Conservation (phyloP, 1,284 basidiomycete species). For the Flammula alnicola region DNA sequence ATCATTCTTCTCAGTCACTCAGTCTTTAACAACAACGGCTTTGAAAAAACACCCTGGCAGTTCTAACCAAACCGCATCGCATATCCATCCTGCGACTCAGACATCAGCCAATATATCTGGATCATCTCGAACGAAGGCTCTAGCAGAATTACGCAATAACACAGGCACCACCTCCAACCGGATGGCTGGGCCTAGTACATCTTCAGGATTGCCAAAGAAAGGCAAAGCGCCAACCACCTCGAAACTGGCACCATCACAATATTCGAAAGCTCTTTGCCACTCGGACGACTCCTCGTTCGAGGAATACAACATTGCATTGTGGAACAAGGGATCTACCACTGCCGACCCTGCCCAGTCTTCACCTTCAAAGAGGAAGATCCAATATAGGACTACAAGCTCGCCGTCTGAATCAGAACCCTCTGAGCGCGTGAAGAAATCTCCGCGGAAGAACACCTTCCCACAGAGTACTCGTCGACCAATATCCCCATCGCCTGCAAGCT, state of each 20-base stretch:
- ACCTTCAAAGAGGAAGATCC: conserved; percentile 22
- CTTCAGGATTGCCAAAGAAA: neutral
- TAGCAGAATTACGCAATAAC: neutral
- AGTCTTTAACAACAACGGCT: conserved; percentile 5
- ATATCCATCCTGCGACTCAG: too few relatives aligned
- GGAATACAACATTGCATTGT: conserved; percentile 14
- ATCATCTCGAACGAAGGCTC: conserved; percentile 6
- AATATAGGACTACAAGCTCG: neutral
- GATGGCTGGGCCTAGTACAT: neutral
- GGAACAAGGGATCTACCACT: neutral
- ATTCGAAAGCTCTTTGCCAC: neutral
- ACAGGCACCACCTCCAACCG: neutral
- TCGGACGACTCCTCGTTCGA: conserved; percentile 5
- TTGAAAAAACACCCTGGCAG: conserved; percentile 1
- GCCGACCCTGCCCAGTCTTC: conserved; percentile 3
- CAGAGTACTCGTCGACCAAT: conserved; percentile 12
- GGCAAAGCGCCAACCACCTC: neutral
- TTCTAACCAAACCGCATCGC: neutral
- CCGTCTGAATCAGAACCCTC: conserved; percentile 16
- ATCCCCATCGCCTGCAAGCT: conserved; percentile 21
- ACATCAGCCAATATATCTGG: neutral
- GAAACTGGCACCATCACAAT: neutral
- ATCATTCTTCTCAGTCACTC: conserved; percentile 20
- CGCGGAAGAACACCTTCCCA: conserved; percentile 20
- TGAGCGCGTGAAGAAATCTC: conserved; percentile 22